Base-by-base conservation (phyloP, 108 stramenopile species). In the Pseudonitzschia multiseries region DNA sequence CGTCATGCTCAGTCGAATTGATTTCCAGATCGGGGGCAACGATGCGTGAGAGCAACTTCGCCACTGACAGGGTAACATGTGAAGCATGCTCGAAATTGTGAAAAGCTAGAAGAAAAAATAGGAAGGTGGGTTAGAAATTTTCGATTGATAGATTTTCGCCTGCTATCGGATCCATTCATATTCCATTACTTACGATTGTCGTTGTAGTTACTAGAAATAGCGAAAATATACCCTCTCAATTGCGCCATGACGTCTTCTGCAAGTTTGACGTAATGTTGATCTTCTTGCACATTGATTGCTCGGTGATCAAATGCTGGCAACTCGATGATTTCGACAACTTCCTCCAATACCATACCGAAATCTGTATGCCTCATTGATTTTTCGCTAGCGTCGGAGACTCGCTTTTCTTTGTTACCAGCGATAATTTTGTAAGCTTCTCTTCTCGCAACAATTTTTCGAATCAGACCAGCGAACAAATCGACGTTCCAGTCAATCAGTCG, bases 401-500 rank as follows among this genome's bases (percentile, higher is more conserved):
- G 31, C 21, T 64, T 21, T 41, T n/a, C 5, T 2, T 22, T 41
- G 2, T 1, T 0, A 4, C 4, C 9, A 21, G 9, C 27, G 22
- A 36, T 22, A 2, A 28, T 43, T 3, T 1, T 10, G 17, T 46
- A 33, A 57, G 66, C 67, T 31, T 68, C 33, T 8, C 78, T 32
- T 9, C 57, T 66, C 10, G 72, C 65, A 20, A 79, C 65, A 15
- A 79, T 28, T 26, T 72, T 64, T 26, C 42, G 48, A 27, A 79
- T 3, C 20, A 79, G 8, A 10, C 78, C 57, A 36, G 27, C 57
- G 18, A 79, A 71, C 18, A 79, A 65, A 48, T 73, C 78, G 8
- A 61, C 46, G 56, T 79, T 79, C 78, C 78, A 79, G 32, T 72
- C 57, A 42, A 79, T 43, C 20, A 79, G 66, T 24, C 78, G 71